phyloP scores from a whole-genome alignment of 495 filamentous ascomycete genomes.

The Aspergillus coremiiformis region DNA sequence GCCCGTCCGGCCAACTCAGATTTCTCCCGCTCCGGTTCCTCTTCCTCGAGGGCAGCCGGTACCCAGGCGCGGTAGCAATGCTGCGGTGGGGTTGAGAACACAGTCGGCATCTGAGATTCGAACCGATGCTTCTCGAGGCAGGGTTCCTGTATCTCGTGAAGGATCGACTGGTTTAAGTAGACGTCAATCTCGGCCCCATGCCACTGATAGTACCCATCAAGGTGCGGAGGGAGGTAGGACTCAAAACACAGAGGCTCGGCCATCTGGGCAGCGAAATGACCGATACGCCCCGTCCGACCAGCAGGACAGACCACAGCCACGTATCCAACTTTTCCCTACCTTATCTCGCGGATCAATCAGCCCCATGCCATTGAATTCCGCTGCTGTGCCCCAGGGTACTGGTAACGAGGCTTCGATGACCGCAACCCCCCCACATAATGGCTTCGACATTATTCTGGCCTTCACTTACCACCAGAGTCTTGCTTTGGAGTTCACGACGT shows the following conservation, averaged over 20 bases:
- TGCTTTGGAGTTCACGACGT: conserved; percentile 39
- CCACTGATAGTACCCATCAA: not conserved
- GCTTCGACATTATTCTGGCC: conserved; percentile 45
- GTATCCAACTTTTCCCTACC: not conserved
- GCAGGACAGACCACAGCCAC: not conserved
- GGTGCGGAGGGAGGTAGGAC: not conserved
- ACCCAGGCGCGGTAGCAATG: not conserved
- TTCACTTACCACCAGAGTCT: conserved; percentile 44
- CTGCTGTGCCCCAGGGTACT: not conserved
- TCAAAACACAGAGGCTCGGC: not conserved
- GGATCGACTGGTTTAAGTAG: not conserved
- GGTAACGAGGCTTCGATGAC: not conserved
- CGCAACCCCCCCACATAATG: not conserved
- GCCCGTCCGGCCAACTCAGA: not conserved
- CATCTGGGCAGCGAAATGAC: not conserved
- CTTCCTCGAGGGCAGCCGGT: not conserved
- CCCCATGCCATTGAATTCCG: not conserved
- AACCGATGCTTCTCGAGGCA: not conserved
- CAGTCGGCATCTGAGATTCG: not conserved
- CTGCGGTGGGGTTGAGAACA: not conserved
- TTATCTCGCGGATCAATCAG: not conserved
- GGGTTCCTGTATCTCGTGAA: not conserved
- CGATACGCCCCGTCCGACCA: not conserved
- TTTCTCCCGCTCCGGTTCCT: not conserved
- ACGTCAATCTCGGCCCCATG: not conserved